Conservation (phyloP, 1,284 basidiomycete genomes). For the Rhodotorula mucilaginosa region DNA sequence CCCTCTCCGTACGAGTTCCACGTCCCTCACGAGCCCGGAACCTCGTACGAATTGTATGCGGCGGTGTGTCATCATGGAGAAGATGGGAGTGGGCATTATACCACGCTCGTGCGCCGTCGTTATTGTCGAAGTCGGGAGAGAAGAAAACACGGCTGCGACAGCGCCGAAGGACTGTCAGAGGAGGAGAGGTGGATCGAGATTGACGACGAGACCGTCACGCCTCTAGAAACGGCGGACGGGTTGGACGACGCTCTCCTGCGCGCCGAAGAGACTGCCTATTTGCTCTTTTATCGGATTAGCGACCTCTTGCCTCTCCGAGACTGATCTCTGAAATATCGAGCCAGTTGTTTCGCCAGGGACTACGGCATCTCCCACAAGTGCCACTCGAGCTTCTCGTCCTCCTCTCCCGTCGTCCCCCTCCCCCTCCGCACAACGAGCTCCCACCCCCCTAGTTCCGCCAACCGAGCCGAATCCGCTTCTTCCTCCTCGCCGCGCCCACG, state of each 20-base stretch:
- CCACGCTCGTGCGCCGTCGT: conserved; percentile 30
- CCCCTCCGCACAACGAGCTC: conserved; percentile 12
- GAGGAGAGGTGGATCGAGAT: conserved; percentile 28
- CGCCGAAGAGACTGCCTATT: conserved; percentile 5
- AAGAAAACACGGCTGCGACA: too few relatives aligned
- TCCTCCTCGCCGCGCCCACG: conserved; percentile 37
- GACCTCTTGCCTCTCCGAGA: neutral
- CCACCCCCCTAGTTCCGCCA: conserved; percentile 21
- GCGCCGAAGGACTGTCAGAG: neutral
- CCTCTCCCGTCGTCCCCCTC: neutral
- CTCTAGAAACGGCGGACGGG: neutral
- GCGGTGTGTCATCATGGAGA: conserved; percentile 62
- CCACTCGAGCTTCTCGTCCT: conserved; percentile 4
- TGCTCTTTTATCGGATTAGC: conserved; percentile 20
- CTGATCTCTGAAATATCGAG: neutral
- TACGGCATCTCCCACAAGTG: conserved; percentile 27
- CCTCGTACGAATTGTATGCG: conserved; percentile 50
- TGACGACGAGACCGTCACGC: conserved; percentile 34
- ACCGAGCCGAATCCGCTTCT: conserved; percentile 14
- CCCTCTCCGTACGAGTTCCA: conserved; percentile 4
- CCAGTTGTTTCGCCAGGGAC: neutral
- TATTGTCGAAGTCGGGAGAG: too few relatives aligned
- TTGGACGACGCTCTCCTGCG: neutral
- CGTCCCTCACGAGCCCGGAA: conserved; percentile 31
- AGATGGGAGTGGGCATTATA: conserved; percentile 76